phyloP scores from a whole-genome alignment of 371 early-diverging fungal genomes.

The Mortierella sp. region DNA sequence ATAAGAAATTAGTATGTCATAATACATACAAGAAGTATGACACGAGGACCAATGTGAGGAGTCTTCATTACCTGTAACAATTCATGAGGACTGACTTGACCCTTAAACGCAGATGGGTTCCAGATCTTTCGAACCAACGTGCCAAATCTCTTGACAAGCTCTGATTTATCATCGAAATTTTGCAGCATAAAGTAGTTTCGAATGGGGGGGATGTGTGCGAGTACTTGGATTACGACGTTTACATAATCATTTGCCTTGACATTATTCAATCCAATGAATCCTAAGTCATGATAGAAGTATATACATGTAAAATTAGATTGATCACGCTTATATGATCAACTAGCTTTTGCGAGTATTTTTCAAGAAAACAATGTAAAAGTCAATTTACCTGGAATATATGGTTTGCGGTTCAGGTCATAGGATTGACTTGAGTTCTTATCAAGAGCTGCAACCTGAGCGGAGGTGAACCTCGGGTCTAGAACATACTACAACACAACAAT shows the following conservation, averaged over 20 bases:
- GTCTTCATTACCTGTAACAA: slow-evolving; percentile 76
- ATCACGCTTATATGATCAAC: neutral
- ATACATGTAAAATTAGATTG: neutral
- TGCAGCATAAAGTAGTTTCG: slow-evolving; percentile 87
- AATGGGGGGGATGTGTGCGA: slow-evolving; percentile 90
- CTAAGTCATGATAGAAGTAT: slow-evolving; percentile 47
- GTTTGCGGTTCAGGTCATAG: slow-evolving; percentile 89
- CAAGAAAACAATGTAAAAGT: neutral
- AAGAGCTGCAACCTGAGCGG: slow-evolving; percentile 74
- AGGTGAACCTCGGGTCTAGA: slow-evolving; percentile 85
- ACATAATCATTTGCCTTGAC: slow-evolving; percentile 97
- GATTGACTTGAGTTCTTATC: slow-evolving; percentile 74
- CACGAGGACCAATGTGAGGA: neutral
- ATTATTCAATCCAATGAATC: slow-evolving; percentile 96
- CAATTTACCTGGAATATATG: slow-evolving; percentile 84
- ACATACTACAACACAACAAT: slow-evolving; percentile 69
- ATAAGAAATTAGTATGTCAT: neutral
- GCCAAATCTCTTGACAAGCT: slow-evolving; percentile 81
- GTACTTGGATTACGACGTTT: slow-evolving; percentile 92
- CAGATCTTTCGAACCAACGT: slow-evolving; percentile 92
- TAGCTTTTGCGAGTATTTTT: neutral
- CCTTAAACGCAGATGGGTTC: slow-evolving; percentile 95
- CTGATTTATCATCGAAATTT: slow-evolving; percentile 69
- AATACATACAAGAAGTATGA: neutral
- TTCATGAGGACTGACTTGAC: slow-evolving; percentile 97